Conservation (phyloP, 139 green algal species). For the Picochlorum sp. region DNA sequence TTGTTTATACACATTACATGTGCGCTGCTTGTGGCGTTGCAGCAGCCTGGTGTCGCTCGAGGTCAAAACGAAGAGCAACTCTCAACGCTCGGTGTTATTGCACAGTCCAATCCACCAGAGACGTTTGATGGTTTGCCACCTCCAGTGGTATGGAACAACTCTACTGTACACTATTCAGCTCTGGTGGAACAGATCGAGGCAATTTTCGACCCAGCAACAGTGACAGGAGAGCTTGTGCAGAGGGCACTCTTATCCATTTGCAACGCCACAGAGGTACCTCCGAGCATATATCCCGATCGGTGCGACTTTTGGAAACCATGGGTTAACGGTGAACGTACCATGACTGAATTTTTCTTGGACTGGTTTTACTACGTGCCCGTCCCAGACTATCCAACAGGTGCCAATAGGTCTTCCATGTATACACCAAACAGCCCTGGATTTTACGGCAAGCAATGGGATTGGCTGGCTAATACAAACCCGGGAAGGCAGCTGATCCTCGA, state of each 20-base stretch:
- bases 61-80: neutral
- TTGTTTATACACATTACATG: neutral
- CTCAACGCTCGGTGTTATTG: neutral
- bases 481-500: conserved; percentile 2
- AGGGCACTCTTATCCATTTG: neutral
- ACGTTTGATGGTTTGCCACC: neutral
- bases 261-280: conserved; percentile 1
- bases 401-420: neutral
- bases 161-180: neutral
- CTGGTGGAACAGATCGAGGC: neutral
- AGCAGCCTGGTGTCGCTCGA: neutral
- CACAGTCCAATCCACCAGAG: neutral
- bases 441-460: neutral
- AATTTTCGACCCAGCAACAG: neutral
- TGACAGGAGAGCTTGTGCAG: conserved; percentile 4
- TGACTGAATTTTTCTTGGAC: conserved; percentile 4
- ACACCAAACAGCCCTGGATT: neutral
- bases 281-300: neutral
- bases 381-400: conserved; percentile 3
- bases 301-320: conserved; percentile 1
- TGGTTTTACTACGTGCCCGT: conserved; percentile 1
- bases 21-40: neutral
- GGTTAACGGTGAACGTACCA: conserved; percentile 1
- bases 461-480: conserved; percentile 2
- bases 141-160: neutral